These are phyloP conservation scores for Mariannaea sp. DNA, from an alignment of 2,329 filamentous ascomycete species.

Conservation along the genomic window DNA sequence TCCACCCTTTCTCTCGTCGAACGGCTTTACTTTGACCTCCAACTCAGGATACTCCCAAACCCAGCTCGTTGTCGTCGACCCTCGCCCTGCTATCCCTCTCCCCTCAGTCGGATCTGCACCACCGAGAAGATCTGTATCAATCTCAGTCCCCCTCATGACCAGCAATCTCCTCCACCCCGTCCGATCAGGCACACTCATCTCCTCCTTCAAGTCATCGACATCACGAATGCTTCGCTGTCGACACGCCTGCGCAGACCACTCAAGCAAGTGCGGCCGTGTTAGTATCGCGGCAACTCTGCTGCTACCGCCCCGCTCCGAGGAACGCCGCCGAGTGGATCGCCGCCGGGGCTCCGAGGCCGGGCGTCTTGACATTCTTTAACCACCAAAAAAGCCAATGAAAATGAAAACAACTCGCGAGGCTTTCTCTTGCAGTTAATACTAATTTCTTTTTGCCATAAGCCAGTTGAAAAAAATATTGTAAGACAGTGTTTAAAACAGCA, in stretches of 20 bases:
- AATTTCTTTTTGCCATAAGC: not conserved
- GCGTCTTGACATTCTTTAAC: slow-evolving; percentile 27
- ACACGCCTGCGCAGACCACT: slow-evolving; percentile 31
- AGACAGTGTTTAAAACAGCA: not conserved
- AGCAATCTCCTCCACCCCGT: slow-evolving; percentile 30
- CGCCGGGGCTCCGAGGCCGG: slow-evolving; percentile 27
- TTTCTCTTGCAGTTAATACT: not conserved
- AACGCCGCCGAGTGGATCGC: slow-evolving; percentile 24
- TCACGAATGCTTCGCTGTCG: slow-evolving; percentile 26
- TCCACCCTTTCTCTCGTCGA: not conserved
- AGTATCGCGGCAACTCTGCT: slow-evolving; percentile 8
- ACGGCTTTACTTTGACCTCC: slow-evolving; percentile 8
- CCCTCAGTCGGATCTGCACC: slow-evolving; percentile 26
- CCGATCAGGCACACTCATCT: slow-evolving; percentile 24
- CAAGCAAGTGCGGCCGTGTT: slow-evolving; percentile 32
- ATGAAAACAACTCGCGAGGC: not conserved
- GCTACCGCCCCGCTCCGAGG: slow-evolving; percentile 28
- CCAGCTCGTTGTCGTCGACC: slow-evolving; percentile 16
- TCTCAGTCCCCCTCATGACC: slow-evolving; percentile 29
- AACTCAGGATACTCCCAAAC: slow-evolving; percentile 35
- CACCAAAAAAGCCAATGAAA: not conserved
- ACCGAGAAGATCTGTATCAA: slow-evolving; percentile 26
- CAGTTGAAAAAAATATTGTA: not conserved
- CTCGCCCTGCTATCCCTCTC: slow-evolving; percentile 1
- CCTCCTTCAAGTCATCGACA: slow-evolving; percentile 26